Conservation (phyloP, 257 asterid species). For the Scutellaria galericulata region DNA sequence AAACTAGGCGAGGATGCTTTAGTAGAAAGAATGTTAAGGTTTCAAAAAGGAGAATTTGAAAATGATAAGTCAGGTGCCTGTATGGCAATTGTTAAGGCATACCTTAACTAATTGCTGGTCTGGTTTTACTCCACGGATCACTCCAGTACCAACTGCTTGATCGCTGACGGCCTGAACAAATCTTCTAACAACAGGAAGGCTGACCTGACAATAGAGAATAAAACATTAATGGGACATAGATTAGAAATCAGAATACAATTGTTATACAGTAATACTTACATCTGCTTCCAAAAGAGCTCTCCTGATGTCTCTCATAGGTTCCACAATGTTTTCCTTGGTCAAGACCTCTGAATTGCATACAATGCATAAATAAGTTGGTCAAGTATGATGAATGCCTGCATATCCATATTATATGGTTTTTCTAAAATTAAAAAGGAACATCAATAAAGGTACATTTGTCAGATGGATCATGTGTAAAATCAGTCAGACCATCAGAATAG, state of each 20-base stretch:
- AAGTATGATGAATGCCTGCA: neutral
- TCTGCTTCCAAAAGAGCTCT: constrained; percentile 98
- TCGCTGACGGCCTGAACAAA: constrained; percentile 91
- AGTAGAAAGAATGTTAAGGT: constrained; percentile 17
- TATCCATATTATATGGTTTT: neutral
- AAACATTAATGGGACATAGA: constrained; percentile 8
- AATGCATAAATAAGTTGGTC: neutral
- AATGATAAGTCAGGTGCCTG: neutral
- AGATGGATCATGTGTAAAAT: neutral
- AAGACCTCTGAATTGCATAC: constrained; percentile 68
- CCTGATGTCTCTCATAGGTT: constrained; percentile 95
- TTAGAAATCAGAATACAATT: constrained; percentile 20
- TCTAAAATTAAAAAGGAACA: neutral
- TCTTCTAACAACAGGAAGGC: constrained; percentile 98
- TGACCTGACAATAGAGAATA: constrained; percentile 65
- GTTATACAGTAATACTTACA: constrained; percentile 50
- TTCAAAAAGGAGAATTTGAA: constrained; percentile 17
- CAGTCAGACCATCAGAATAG: constrained; percentile 12
- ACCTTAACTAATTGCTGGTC: constrained; percentile 99
- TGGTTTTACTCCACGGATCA: constrained; percentile 91
- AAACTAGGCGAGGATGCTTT: constrained; percentile 20
- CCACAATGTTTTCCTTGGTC: constrained; percentile 94
- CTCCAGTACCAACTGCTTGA: constrained; percentile 88
- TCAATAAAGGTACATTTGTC: neutral
- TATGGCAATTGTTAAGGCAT: constrained; percentile 32